Evolutionary conservation across 257 asterid genomes (phyloP).

Genomic region (Solanum virginianum): DNA sequence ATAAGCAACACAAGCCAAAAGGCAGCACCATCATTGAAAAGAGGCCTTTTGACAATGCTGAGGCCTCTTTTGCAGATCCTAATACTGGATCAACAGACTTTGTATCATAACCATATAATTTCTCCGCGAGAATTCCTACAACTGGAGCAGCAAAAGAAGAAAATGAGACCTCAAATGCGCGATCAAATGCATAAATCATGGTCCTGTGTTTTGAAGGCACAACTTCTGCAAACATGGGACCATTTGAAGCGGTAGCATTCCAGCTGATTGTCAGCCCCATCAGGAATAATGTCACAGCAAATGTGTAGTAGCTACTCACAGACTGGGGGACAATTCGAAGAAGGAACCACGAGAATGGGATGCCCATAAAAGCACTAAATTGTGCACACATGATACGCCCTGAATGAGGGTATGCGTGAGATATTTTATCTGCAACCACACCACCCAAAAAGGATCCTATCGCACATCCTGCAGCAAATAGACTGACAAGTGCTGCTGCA

Average conservation of each 20-base stretch:
- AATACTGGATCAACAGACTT: slow-evolving; percentile 61
- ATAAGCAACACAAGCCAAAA: slow-evolving; percentile 67
- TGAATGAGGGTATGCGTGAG: slow-evolving; percentile 49
- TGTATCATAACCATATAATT: slow-evolving; percentile 70
- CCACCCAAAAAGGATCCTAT: slow-evolving; percentile 86
- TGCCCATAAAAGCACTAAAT: slow-evolving; percentile 83
- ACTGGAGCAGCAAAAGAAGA: slow-evolving; percentile 90
- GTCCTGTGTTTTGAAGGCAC: slow-evolving; percentile 89
- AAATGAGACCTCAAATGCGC: slow-evolving; percentile 83
- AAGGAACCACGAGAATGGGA: slow-evolving; percentile 78
- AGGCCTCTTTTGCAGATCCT: slow-evolving; percentile 66
- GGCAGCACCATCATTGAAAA: slow-evolving; percentile 86
- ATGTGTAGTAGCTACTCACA: slow-evolving; percentile 43
- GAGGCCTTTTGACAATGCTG: slow-evolving; percentile 79
- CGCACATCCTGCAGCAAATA: slow-evolving; percentile 91
- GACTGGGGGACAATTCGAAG: slow-evolving; percentile 54
- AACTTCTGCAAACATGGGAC: slow-evolving; percentile 95
- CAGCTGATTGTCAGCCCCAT: slow-evolving; percentile 93
- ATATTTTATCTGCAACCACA: slow-evolving; percentile 61
- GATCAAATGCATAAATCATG: slow-evolving; percentile 92
- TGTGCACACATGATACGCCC: slow-evolving; percentile 93
- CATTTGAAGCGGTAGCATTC: slow-evolving; percentile 80
- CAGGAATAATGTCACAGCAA: slow-evolving; percentile 52
- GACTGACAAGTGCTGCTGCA: slow-evolving; percentile 66
- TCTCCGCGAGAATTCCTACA: slow-evolving; percentile 87